phyloP scores from a whole-genome alignment of 2,329 filamentous ascomycete genomes.

The Fusarium pilosicola region DNA sequence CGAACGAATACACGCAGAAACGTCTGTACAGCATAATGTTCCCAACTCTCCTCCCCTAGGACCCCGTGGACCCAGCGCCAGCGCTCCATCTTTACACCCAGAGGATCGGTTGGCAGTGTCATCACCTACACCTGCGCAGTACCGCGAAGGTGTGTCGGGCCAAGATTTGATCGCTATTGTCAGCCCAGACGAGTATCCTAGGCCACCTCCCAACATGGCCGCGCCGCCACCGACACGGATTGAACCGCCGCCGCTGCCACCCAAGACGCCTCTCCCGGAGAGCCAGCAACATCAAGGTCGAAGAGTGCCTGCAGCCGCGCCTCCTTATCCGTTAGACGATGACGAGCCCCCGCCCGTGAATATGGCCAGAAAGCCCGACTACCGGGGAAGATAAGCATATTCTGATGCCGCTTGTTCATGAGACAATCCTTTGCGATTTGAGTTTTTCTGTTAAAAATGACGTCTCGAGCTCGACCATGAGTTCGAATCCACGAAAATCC shows the following conservation, averaged over 20 bases:
- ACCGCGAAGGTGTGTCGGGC: slow-evolving; percentile 62
- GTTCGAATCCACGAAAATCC: not conserved
- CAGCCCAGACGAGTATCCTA: slow-evolving; percentile 67
- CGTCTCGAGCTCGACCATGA: not conserved
- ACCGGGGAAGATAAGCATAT: slow-evolving; percentile 56
- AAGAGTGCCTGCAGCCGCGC: slow-evolving; percentile 52
- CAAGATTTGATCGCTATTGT: slow-evolving; percentile 76
- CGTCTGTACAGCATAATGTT: slow-evolving; percentile 43
- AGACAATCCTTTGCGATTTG: not conserved
- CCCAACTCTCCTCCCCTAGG: slow-evolving; percentile 43
- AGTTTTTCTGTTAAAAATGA: not conserved
- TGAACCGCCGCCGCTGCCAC: slow-evolving; percentile 77
- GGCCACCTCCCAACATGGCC: slow-evolving; percentile 47
- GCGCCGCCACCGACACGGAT: slow-evolving; percentile 51
- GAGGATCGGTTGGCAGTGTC: slow-evolving; percentile 65
- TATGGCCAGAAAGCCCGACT: slow-evolving; percentile 85
- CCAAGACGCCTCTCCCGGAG: slow-evolving; percentile 78
- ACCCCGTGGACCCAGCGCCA: slow-evolving; percentile 42
- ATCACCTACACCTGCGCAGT: slow-evolving; percentile 69
- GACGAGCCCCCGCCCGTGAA: slow-evolving; percentile 86
- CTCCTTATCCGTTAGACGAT: slow-evolving; percentile 85
- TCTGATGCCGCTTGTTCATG: not conserved
- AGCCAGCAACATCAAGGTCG: slow-evolving; percentile 46
- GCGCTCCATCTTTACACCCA: slow-evolving; percentile 44
- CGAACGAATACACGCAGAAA: slow-evolving; percentile 54